Percentiles rank a stretch among this genome's conserved stretches.
These are phyloP conservation scores for Fusarium irregulare DNA, from an alignment of 2,329 filamentous ascomycete genomes.

Conservation along the genomic window DNA sequence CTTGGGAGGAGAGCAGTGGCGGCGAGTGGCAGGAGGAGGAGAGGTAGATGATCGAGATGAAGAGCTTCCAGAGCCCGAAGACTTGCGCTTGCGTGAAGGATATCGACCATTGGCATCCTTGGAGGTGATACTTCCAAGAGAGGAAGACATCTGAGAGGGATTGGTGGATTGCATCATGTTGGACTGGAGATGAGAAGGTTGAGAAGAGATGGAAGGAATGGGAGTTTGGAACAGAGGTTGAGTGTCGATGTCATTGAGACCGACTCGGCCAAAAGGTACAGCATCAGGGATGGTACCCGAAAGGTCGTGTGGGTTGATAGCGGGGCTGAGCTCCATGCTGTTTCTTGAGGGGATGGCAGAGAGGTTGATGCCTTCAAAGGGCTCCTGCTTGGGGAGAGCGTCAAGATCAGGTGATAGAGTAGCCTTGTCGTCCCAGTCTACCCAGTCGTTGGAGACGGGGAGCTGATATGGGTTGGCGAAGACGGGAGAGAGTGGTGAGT, in stretches of 20 bases:
- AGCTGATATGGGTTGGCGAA: slow-evolving; percentile 46
- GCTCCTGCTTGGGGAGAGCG: slow-evolving; percentile 45
- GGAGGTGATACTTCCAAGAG: slow-evolving; percentile 19
- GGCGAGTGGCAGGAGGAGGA: slow-evolving; percentile 49
- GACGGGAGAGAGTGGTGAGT: slow-evolving; percentile 45
- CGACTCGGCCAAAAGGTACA: slow-evolving; percentile 45
- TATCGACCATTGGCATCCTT: slow-evolving; percentile 42
- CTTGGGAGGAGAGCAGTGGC: slow-evolving; percentile 62
- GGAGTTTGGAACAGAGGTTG: slow-evolving; percentile 47
- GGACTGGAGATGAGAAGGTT: slow-evolving; percentile 39
- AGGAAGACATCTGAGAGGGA: slow-evolving; percentile 35
- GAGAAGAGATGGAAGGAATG: slow-evolving; percentile 44
- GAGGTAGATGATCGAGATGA: slow-evolving; percentile 55
- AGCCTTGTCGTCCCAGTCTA: slow-evolving; percentile 46
- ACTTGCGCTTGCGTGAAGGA: slow-evolving; percentile 50
- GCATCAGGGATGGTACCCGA: slow-evolving; percentile 43
- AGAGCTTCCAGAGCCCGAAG: slow-evolving; percentile 45
- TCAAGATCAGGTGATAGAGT: slow-evolving; percentile 45
- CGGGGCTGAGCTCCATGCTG: slow-evolving; percentile 47
- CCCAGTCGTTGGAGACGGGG: slow-evolving; percentile 45
- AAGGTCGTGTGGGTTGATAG: slow-evolving; percentile 46
- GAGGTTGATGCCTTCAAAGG: slow-evolving; percentile 45
- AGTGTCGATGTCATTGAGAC: slow-evolving; percentile 45
- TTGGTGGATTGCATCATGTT: slow-evolving; percentile 40
- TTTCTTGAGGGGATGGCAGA: slow-evolving; percentile 43